phyloP scores from a whole-genome alignment of 2,329 filamentous ascomycete genomes.

The Colletotrichum tropicicola region DNA sequence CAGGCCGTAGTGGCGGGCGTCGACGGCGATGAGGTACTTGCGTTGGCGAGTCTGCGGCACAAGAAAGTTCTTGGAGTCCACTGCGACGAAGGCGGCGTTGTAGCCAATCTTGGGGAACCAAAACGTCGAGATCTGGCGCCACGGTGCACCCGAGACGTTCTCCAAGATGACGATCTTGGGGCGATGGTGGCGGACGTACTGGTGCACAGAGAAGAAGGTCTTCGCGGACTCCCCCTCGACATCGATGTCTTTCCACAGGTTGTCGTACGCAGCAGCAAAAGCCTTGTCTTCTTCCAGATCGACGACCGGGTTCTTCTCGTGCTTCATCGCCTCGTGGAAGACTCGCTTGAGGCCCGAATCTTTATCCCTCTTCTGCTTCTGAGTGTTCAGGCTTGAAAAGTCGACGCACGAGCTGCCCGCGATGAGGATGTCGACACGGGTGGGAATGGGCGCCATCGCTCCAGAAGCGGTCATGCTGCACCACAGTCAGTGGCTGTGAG shows the following conservation, averaged over 20 bases:
- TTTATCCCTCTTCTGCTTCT: conserved; percentile 55
- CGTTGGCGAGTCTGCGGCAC: conserved; percentile 75
- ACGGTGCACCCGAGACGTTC: conserved; percentile 72
- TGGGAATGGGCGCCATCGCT: conserved; percentile 63
- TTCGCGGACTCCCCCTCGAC: conserved; percentile 71
- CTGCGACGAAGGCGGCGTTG: conserved; percentile 51
- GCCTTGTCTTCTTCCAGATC: not conserved
- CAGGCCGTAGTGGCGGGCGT: conserved; percentile 44
- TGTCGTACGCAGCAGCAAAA: not conserved
- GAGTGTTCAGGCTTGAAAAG: conserved; percentile 71
- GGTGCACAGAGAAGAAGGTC: conserved; percentile 70
- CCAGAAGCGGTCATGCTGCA: conserved; percentile 74
- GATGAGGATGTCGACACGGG: conserved; percentile 69
- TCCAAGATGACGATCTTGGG: conserved; percentile 76
- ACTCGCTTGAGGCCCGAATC: conserved; percentile 61
- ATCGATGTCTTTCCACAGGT: conserved; percentile 61
- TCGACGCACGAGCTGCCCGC: conserved; percentile 82
- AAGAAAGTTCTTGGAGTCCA: conserved; percentile 78
- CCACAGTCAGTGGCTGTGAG: conserved; percentile 15
- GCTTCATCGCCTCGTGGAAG: conserved; percentile 46
- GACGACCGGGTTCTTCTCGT: conserved; percentile 42
- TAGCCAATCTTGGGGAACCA: conserved; percentile 63
- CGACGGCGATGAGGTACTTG: conserved; percentile 68
- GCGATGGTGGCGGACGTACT: conserved; percentile 61
- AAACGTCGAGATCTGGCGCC: conserved; percentile 56